Evolutionary conservation across 768 basidiomycete species (phyloP), one percentile per base, ranked within the genome.

Genomic region (Hypsizygus marmoreus): DNA sequence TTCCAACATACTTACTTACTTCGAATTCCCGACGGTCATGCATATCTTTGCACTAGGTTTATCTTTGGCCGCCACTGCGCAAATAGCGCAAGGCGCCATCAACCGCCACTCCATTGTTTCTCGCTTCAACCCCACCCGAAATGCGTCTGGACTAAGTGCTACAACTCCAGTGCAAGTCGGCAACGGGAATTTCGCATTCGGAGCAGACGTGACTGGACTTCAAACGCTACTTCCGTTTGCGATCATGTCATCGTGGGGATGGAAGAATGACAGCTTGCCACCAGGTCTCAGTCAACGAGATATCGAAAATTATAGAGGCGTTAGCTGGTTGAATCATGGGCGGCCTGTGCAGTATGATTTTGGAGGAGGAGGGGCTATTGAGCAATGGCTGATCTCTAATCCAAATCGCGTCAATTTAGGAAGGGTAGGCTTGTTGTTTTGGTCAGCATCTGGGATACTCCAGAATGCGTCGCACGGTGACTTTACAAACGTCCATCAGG

Each of bases 111-210:
- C 69, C 8, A 45, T 82, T 40, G 76, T 81, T 22, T 60, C 69
- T 9, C 64, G 67, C 12, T 81, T 73, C 66, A 79, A 79, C 59
- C 80, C 79, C 2, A 64, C 61, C 4, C 73, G 79, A 11, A 74
- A 68, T 60, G 71, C 72, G 6, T 77, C 77, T 7, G 72, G 63
- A 53, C 36, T 55, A 17, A 50, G 44, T 13, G 42, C 45, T 10
- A 64, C 62, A 25, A 80, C 79, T 10, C 80, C 80, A 4, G 73
- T 81, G 69, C 81, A 81, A 59, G 68, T 81, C 39, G 81, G 81
- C 11, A 83, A 82, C 58, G 80, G 81, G 12, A 76, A 80, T 59
- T 81, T 83, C 49, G 80, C 79, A 13, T 82, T 83, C 50, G 78
- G 77, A 16, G 74, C 76, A 6, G 81, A 82, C 58, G 61, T 81